Conservation (phyloP, 1,284 basidiomycete species). For the Irpex sp. region DNA sequence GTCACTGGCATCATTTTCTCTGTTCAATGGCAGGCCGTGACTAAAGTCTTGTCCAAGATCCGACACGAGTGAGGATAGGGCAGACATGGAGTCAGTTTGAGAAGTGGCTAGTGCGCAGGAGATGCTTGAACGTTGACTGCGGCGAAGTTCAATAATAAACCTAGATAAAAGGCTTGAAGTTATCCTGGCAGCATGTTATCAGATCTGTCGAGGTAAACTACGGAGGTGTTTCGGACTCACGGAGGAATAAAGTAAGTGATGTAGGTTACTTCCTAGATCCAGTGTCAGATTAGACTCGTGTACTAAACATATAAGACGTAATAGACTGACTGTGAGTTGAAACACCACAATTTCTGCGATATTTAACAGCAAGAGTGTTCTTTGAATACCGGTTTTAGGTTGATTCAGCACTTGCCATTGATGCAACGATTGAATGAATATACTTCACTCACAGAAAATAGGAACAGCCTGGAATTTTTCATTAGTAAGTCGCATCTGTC, state of each 20-base stretch:
- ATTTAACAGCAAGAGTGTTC: background rate
- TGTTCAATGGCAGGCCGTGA: background rate
- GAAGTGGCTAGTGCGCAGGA: too few relatives aligned
- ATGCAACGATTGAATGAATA: background rate
- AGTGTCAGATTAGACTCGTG: background rate
- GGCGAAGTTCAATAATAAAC: background rate
- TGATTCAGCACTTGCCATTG: too few relatives aligned
- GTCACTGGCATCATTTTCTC: background rate
- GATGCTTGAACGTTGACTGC: background rate
- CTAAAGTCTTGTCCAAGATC: background rate
- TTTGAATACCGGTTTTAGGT: background rate
- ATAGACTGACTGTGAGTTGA: background rate
- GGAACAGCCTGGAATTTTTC: background rate
- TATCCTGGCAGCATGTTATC: background rate
- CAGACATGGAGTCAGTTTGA: background rate
- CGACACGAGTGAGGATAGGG: background rate
- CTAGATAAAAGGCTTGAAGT: background rate
- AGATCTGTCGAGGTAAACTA: background rate
- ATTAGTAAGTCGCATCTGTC: background rate
- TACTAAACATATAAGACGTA: background rate
- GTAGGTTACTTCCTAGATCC: background rate
- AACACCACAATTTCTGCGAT: background rate
- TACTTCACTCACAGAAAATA: background rate
- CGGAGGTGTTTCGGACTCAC: background rate
- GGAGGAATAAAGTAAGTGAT: background rate